Conservation (phyloP, 768 basidiomycete genomes). For the Lentinula sp. region DNA sequence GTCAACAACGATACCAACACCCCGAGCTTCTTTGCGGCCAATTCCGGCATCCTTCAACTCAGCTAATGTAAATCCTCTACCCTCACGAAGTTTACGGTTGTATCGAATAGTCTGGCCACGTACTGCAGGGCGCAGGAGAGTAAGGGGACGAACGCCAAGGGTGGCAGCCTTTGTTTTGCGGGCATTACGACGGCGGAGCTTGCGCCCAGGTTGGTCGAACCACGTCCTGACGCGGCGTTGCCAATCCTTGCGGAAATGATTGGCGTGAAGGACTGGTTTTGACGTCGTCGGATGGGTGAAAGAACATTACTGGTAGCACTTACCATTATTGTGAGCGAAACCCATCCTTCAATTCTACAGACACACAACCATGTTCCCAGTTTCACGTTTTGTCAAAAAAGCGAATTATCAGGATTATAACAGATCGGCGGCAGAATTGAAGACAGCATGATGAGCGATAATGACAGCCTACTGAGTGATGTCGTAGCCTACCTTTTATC, state of each 20-base stretch:
- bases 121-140: conserved; percentile 93
- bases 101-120: conserved; percentile 95
- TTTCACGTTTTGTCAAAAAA: not conserved
- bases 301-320: conserved; percentile 16
- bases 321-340: conserved; percentile 78
- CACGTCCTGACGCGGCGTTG: conserved; percentile 93
- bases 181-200: conserved; percentile 89
- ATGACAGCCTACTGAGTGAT: not conserved
- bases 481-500: not conserved
- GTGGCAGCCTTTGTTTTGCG: conserved; percentile 87
- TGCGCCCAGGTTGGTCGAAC: conserved; percentile 99
- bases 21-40: conserved; percentile 86
- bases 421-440: not conserved
- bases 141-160: conserved; percentile 88
- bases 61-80: conserved; percentile 90
- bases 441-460: not conserved
- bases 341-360: conserved; percentile 57
- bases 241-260: conserved; percentile 99
- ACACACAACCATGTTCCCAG: not conserved
- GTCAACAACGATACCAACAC: conserved; percentile 93
- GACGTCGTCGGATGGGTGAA: not conserved
- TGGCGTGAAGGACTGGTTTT: conserved; percentile 72
- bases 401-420: not conserved
- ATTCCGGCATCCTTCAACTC: conserved; percentile 97
- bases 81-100: conserved; percentile 96